Evolutionary conservation across 495 filamentous ascomycete species (phyloP).

Genomic region (Penicillium verhagenii): DNA sequence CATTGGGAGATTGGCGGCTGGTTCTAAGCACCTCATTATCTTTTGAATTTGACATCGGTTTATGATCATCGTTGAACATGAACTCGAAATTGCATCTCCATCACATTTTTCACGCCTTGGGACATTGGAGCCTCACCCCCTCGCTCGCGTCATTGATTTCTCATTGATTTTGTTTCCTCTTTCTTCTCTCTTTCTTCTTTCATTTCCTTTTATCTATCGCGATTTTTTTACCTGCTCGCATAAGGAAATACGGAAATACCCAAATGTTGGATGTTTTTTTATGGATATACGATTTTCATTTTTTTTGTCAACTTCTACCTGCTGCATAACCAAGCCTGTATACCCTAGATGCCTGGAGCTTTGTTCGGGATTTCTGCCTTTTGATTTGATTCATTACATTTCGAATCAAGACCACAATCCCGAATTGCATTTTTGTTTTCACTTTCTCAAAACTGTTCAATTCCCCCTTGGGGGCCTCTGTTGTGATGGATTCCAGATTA

Average conservation of each 20-base stretch:
- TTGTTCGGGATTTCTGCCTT: background rate
- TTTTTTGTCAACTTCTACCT: background rate
- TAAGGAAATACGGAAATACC: background rate
- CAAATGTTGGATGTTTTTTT: background rate
- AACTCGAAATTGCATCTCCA: no score
- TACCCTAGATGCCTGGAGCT: background rate
- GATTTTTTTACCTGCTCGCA: background rate
- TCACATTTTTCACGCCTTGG: no score
- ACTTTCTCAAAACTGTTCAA: no score
- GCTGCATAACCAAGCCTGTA: background rate
- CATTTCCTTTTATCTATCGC: background rate
- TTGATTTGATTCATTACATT: background rate
- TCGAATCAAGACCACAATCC: constrained; percentile 8
- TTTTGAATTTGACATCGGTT: no score
- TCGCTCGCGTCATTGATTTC: no score
- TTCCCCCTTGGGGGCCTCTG: no score
- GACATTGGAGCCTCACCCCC: no score
- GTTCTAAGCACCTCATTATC: constrained; percentile 42
- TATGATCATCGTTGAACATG: no score
- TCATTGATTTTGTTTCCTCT: background rate
- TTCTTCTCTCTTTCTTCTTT: background rate
- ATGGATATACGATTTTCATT: constrained; percentile 7
- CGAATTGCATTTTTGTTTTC: no score
- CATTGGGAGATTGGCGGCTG: constrained; percentile 72
- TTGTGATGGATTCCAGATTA: no score